Evolutionary conservation across 176 grass and related monocot species (phyloP), one percentile per base, ranked within the genome.

Genomic region (Oryza officinalis): DNA sequence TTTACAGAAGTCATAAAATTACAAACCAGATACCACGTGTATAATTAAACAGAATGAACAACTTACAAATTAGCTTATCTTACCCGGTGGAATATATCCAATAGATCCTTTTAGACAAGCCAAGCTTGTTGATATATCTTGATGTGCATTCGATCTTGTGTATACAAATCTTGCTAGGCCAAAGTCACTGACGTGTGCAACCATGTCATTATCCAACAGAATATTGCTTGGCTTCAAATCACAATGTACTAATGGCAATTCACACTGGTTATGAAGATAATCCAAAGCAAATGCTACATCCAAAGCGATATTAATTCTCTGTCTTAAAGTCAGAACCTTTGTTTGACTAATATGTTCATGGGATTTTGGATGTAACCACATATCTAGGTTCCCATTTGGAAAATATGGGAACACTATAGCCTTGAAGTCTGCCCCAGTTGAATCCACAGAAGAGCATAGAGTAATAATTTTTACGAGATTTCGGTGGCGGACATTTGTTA

Each of bases 71-170:
- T 66, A 44, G 9, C 15, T 33, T 67, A 82, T 75, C 30, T 79
- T 12, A 91, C 82, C 89, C 67, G 85, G 85, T 20, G 89, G 75
- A n/a, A 91, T 87, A 17, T 88, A 91, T 63, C 89, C 86, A 10
- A 91, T 88, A 12, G 85, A 85, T 60, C 89, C 89, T 84, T 82
- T 78, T 13, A 87, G 46, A 32, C 20, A 15, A 9, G 12, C 27
- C 41, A 87, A 91, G 47, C 31, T 66, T 87, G 31, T 27, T 15
- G 75, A 75, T 75, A 50, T 40, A 27, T 66, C 63, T 50, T 70
- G 15, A 69, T 65, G 2, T 64, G 49, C 32, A 70, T 30, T 84
- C 65, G 84, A 63, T 23, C 49, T 65, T 26, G n/a, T 83, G 44
- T 10, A 80, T 13, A 82, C 18, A 52, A 52, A 52, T 52, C 49